Evolutionary conservation across 83 land plant species (phyloP), one percentile per base, ranked within the genome.

Genomic region (Diphasiastrum complanatum): DNA sequence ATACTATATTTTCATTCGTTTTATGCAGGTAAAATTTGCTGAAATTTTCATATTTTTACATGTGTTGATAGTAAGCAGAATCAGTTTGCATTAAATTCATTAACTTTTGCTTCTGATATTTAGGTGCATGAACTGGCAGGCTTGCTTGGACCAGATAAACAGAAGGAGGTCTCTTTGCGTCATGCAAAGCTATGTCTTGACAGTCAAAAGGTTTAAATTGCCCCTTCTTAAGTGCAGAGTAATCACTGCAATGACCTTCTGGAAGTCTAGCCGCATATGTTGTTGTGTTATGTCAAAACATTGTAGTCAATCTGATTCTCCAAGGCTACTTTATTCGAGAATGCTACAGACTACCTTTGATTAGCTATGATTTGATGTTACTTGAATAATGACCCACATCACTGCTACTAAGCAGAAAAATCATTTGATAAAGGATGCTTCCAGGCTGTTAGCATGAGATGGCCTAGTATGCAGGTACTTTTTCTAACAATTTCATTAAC

Each of bases 111-210:
- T 45, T 47, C 20, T 38, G 19, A 34, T 34, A 16, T 32, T 29
- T 28, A 68, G 73, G 78, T 75, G 43, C 74, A 68, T 75, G 77
- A 74, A 18, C 73, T 74, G 25, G 64, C 77, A 61, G 18, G 25
- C 27, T 33, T 61, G 47, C 62, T 74, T 56, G 77, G 73, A 31
- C 71, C 66, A 25, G 66, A 67, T 36, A 45, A 22, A 63, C 59
- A 67, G 41, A 66, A 67, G 18, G 65, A 74, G 16, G 60, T 48
- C 61, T 67, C 77, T 27, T 22, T 67, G 45, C 66, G 61, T 25
- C 77, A 74, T 61, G 66, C 72, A 27, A 59, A 51, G 16, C 66
- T 67, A 27, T 74, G 77, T 30, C 18, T 74, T 38, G 36, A 74
- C 34, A 55, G 62, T 8, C 27, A 48, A 33, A 67, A 74, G 73